These are phyloP conservation scores for Phytopythium sindhum DNA, from an alignment of 352 stramenopile genomes.

Conservation along the genomic window DNA sequence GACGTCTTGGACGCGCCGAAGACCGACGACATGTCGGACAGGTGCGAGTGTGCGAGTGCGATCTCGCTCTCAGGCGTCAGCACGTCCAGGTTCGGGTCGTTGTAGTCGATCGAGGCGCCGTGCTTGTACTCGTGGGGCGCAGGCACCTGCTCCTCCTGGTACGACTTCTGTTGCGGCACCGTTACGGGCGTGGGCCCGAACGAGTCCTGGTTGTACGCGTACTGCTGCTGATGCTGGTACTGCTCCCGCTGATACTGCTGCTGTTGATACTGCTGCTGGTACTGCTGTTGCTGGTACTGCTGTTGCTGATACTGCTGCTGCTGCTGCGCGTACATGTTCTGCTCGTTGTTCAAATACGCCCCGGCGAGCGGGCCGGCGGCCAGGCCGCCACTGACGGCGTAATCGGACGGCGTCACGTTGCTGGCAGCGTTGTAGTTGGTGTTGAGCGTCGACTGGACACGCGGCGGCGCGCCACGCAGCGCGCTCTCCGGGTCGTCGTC, in stretches of 20 bases:
- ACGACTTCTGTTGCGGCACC: constrained; percentile 8
- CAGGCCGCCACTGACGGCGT: constrained; percentile 11
- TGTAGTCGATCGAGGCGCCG: constrained; percentile 30
- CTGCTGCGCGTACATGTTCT: constrained; percentile 6
- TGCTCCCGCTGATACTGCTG: background rate
- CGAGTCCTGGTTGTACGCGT: constrained; percentile 22
- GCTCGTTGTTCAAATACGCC: constrained; percentile 11
- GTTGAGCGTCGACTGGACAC: constrained; percentile 19
- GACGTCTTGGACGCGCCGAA: constrained; percentile 25
- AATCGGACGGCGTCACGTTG: constrained; percentile 25
- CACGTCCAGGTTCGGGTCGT: constrained; percentile 51
- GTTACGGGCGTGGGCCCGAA: constrained; percentile 4
- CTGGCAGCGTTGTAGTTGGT: constrained; percentile 29
- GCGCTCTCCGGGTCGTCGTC: constrained; percentile 20
- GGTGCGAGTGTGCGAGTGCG: constrained; percentile 28
- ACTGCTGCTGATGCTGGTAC: constrained; percentile 9
- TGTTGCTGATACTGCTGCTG: constrained; percentile 4
- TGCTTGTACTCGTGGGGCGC: constrained; percentile 10
- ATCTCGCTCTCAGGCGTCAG: constrained; percentile 68
- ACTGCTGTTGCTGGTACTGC: constrained; percentile 9
- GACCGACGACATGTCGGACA: constrained; percentile 29
- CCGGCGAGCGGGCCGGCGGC: constrained; percentile 1
- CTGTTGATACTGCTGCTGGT: constrained; percentile 3
- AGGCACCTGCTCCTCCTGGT: constrained; percentile 18
- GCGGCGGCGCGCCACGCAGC: constrained; percentile 13